Evolutionary conservation across 305 asterid genomes (phyloP).

Genomic region (Fraxinus floribunda): DNA sequence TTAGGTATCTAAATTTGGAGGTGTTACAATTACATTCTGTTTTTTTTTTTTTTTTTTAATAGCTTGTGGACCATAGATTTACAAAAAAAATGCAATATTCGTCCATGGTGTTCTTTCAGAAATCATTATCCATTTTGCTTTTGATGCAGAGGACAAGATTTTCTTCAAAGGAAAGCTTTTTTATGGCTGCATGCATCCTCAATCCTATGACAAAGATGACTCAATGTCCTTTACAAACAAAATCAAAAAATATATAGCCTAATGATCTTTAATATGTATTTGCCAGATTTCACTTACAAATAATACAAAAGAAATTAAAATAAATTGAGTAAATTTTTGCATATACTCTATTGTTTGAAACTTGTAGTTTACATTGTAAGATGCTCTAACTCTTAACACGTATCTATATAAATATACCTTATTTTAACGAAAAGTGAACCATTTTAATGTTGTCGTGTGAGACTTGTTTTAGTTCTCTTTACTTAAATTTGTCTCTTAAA

Average conservation of each 20-base stretch:
- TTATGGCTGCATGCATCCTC: not conserved
- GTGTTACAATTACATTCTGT: too few species aligned
- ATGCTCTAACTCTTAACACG: too few species aligned
- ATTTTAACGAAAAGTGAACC: too few species aligned
- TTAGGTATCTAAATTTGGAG: too few species aligned
- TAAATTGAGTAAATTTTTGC: too few species aligned
- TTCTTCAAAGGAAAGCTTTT: not conserved
- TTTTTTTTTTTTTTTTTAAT: too few species aligned
- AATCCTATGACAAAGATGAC: not conserved
- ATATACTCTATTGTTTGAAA: not conserved
- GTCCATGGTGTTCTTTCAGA: not conserved
- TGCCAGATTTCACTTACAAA: not conserved
- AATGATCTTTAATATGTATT: not conserved
- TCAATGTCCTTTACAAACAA: not conserved
- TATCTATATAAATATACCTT: too few species aligned
- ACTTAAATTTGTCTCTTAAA: too few species aligned
- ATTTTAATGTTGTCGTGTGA: too few species aligned
- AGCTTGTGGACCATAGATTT: not conserved
- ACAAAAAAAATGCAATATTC: too few species aligned
- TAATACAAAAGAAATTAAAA: not conserved
- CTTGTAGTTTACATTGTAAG: not conserved
- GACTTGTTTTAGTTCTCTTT: too few species aligned
- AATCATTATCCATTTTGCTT: not conserved
- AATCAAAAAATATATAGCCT: not conserved
- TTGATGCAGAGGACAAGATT: not conserved